phyloP scores from a whole-genome alignment of 768 basidiomycete species.

The Termitomyces sp. region DNA sequence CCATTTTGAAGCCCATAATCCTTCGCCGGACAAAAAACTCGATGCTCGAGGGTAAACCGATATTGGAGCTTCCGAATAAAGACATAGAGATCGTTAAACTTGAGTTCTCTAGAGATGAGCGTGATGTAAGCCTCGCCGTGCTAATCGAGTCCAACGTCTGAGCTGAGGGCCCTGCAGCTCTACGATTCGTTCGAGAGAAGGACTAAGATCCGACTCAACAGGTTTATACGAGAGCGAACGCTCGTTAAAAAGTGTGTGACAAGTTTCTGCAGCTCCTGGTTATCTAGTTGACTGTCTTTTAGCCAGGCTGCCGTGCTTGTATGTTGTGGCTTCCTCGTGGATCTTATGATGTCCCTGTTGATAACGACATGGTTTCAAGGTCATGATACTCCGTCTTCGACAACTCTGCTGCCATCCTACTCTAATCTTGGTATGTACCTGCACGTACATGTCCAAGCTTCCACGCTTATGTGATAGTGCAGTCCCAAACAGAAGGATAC shows the following conservation, averaged over 20 bases:
- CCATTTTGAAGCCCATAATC: slow-evolving; percentile 58
- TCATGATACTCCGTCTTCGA: slow-evolving; percentile 70
- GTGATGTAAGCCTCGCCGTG: slow-evolving; percentile 34
- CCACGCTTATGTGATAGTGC: not conserved
- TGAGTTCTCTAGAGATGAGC: slow-evolving; percentile 62
- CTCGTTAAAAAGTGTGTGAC: slow-evolving; percentile 61
- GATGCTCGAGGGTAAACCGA: slow-evolving; percentile 57
- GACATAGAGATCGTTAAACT: slow-evolving; percentile 53
- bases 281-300: not conserved
- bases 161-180: slow-evolving; percentile 26
- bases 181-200: slow-evolving; percentile 53
- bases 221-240: slow-evolving; percentile 58
- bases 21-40: slow-evolving; percentile 74
- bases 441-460: not conserved
- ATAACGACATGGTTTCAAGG: slow-evolving; percentile 23
- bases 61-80: slow-evolving; percentile 59
- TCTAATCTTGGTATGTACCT: slow-evolving; percentile 51
- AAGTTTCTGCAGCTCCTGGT: not conserved
- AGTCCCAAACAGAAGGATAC: slow-evolving; percentile 37
- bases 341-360: not conserved
- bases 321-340: slow-evolving; percentile 2
- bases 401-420: slow-evolving; percentile 72
- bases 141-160: not conserved
- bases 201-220: slow-evolving; percentile 49
- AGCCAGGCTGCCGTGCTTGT: slow-evolving; percentile 48